A percentile compares a stretch with the other conserved stretches of the same genome.
Conservation (phyloP, 2,329 filamentous ascomycete species). For the Ceratocystis papillata region DNA sequence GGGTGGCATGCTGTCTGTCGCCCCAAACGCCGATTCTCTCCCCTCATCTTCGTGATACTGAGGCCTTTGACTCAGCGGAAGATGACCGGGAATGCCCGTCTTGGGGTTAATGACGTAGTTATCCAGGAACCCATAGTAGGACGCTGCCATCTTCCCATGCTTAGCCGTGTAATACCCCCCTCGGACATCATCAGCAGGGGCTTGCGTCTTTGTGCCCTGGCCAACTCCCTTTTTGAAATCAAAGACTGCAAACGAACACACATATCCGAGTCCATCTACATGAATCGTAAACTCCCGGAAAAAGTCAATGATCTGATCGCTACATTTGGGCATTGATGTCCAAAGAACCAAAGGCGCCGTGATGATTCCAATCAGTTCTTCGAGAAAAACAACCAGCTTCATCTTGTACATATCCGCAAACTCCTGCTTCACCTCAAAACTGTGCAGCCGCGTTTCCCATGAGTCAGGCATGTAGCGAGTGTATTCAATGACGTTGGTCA, state of each 20-base stretch:
- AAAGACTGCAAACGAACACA: conserved; percentile 95
- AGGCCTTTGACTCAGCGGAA: conserved; percentile 44
- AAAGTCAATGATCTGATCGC: conserved; percentile 90
- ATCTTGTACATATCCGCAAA: conserved; percentile 86
- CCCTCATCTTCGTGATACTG: conserved; percentile 26
- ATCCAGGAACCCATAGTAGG: conserved; percentile 88
- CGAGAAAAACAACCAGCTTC: conserved; percentile 81
- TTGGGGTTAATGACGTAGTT: conserved; percentile 73
- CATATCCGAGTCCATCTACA: conserved; percentile 88
- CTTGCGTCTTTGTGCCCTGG: conserved; percentile 31
- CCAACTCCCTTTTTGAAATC: conserved; percentile 77
- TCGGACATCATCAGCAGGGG: conserved; percentile 50
- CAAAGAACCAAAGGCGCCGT: conserved; percentile 83
- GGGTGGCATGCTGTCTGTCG: neutral
- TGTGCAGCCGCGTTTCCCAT: conserved; percentile 85
- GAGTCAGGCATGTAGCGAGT: conserved; percentile 84
- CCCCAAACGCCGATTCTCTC: neutral
- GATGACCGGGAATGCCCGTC: conserved; percentile 51
- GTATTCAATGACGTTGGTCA: conserved; percentile 81
- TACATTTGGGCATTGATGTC: conserved; percentile 74
- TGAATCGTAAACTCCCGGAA: conserved; percentile 97
- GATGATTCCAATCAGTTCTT: conserved; percentile 85
- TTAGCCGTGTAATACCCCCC: conserved; percentile 93
- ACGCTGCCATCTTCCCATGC: conserved; percentile 96
- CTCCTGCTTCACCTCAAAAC: conserved; percentile 81